Evolutionary conservation across 495 filamentous ascomycete genomes (phyloP).

Genomic region (Penicillium daleae): DNA sequence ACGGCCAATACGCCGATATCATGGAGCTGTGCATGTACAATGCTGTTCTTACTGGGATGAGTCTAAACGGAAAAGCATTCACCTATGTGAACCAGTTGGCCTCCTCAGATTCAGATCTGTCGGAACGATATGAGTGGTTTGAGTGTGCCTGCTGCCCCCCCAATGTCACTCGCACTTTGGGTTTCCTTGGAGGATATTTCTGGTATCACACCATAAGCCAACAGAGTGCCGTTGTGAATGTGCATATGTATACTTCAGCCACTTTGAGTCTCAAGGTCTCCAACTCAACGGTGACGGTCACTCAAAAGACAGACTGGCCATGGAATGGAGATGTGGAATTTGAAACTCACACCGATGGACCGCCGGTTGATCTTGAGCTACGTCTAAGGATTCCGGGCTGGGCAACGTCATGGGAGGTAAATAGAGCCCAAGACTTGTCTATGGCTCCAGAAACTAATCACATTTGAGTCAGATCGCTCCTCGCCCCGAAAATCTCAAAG

Average conservation of each 20-base stretch:
- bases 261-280: slow-evolving; percentile 44
- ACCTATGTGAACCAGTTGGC: slow-evolving; percentile 62
- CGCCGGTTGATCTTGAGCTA: slow-evolving; percentile 35
- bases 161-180: slow-evolving; percentile 57
- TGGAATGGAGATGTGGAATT: slow-evolving; percentile 57
- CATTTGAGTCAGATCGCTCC: slow-evolving; percentile 32
- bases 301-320: slow-evolving; percentile 58
- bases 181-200: slow-evolving; percentile 57
- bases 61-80: slow-evolving; percentile 45
- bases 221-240: slow-evolving; percentile 42
- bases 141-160: slow-evolving; percentile 62
- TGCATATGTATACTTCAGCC: slow-evolving; percentile 57
- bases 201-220: slow-evolving; percentile 44
- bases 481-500: slow-evolving; percentile 13
- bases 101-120: slow-evolving; percentile 48
- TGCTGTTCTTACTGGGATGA: slow-evolving; percentile 58
- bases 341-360: slow-evolving; percentile 27
- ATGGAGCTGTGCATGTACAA: slow-evolving; percentile 66
- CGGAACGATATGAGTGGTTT: slow-evolving; percentile 55
- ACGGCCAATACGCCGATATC: slow-evolving; percentile 57
- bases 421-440: neutral
- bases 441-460: slow-evolving; percentile 15
- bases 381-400: slow-evolving; percentile 56
- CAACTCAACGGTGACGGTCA: slow-evolving; percentile 40
- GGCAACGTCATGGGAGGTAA: slow-evolving; percentile 49